A percentile compares a stretch with the other conserved stretches of the same genome.
Conservation (phyloP, 208 protist species). For the Naegleria fowleri region DNA sequence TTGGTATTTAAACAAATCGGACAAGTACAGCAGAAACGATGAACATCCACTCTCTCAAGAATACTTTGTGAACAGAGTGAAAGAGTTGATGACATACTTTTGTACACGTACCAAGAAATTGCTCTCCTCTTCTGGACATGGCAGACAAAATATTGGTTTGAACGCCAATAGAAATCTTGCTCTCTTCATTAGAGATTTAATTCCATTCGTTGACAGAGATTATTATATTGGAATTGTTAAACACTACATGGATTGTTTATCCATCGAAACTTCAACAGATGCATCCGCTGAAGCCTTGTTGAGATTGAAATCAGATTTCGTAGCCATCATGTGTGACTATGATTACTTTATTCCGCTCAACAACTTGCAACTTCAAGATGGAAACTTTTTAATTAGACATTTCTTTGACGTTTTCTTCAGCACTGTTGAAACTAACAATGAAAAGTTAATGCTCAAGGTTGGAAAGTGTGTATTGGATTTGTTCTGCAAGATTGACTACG, state of each 20-base stretch:
- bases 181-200: constrained; percentile 21
- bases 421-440: neutral
- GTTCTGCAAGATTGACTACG: constrained; percentile 2
- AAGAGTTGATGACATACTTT: neutral
- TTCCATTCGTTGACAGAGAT: neutral
- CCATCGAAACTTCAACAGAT: neutral
- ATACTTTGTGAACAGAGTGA: neutral
- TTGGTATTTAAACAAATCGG: neutral
- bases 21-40: neutral
- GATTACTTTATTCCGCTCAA: neutral
- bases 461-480: neutral
- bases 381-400: neutral
- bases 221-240: neutral
- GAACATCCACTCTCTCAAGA: neutral
- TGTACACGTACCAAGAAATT: neutral
- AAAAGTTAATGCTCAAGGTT: neutral
- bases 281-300: neutral
- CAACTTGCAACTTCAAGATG: neutral
- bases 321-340: neutral
- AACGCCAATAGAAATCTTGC: neutral
- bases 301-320: neutral
- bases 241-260: neutral
- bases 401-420: neutral
- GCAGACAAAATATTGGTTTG: neutral
- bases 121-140: neutral